Evolutionary conservation across 345 rosid genomes (phyloP).

Genomic region (Acer saccharum): DNA sequence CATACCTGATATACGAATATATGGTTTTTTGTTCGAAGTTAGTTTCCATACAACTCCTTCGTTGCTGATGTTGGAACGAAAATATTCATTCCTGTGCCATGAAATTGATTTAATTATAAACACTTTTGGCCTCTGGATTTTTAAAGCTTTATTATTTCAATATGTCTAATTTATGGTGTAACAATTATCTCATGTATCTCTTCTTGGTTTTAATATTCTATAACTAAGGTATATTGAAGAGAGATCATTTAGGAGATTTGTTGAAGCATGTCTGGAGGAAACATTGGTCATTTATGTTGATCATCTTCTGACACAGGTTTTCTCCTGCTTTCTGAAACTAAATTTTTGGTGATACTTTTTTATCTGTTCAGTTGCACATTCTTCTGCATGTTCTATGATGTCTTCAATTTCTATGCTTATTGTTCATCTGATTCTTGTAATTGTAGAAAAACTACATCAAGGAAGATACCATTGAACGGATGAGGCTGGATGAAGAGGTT

Average conservation of each 20-base stretch:
- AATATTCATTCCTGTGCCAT: neutral
- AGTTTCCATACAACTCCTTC: neutral
- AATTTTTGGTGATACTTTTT: neutral
- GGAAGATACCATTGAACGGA: slow-evolving; percentile 95
- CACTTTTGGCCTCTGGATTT: neutral
- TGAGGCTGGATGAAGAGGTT: slow-evolving; percentile 96
- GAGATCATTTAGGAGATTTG: slow-evolving; percentile 93
- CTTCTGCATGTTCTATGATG: slow-evolving; percentile 13
- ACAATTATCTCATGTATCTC: slow-evolving; percentile 7
- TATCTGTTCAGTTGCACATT: slow-evolving; percentile 9
- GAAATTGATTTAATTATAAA: neutral
- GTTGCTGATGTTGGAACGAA: neutral
- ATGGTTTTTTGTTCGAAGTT: neutral
- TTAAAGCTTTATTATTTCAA: neutral
- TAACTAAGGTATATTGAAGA: slow-evolving; percentile 87
- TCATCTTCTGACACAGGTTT: slow-evolving; percentile 88
- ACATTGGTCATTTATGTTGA: slow-evolving; percentile 84
- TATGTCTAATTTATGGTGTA: neutral
- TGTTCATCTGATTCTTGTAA: slow-evolving; percentile 25
- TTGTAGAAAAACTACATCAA: slow-evolving; percentile 83
- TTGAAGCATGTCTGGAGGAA: slow-evolving; percentile 96
- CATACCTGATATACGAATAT: neutral
- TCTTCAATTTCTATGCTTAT: slow-evolving; percentile 1
- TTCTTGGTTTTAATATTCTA: slow-evolving; percentile 24
- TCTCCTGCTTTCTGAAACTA: neutral